Evolutionary conservation across 2,329 filamentous ascomycete genomes (phyloP), one percentile per base, ranked within the genome.

Genomic region (Fusarium burgessii): DNA sequence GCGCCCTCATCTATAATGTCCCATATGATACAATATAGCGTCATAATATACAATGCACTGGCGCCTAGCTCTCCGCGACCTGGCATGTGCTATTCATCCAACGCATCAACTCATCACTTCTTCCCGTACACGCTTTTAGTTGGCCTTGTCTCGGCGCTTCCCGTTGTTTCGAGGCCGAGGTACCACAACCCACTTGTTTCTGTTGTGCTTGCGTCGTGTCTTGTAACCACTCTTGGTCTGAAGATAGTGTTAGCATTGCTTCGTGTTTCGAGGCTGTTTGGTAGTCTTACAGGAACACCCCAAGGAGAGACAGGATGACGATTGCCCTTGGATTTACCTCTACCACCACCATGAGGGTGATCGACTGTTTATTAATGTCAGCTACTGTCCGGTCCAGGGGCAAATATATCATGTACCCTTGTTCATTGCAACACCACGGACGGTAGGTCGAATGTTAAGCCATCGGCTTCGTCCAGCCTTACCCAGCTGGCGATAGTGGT

Each of bases 321-420:
- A 80, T 98, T 97, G 90, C 96, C 94, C 93, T 99, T 99, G 62
- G 94, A 98, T 85, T 99, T 99, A 85, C 96, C 96, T 87, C 97
- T 90, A 83, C 96, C 96, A 92, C 96, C 96, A 89, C 96, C 96
- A 82, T 99, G 96, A 78, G 96, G 96, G 87, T 99, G 96, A 79
- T 99, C 96, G 77, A 91, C 93, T 90, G 77, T 46, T 67, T 54
- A n/a, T 38, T 47, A 20, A 27, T 50, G 62, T 77, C 51, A 76
- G 61, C 51, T 29, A 38, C n/a, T 67, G 45, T 59, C 23, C 41
- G 35, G 20, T 27, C 13, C 10, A 35, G 20, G 52, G 18, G 32
- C 12, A 32, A n/a, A 20, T 23, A n/a, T 33, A 6, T 23, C 41
- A 81, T 88, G 78, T 84, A 93, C 92, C 90, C 81, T 95, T 94